Evolutionary conservation across 164 flowering plant genomes (phyloP).

Genomic region (Malania oleifera): DNA sequence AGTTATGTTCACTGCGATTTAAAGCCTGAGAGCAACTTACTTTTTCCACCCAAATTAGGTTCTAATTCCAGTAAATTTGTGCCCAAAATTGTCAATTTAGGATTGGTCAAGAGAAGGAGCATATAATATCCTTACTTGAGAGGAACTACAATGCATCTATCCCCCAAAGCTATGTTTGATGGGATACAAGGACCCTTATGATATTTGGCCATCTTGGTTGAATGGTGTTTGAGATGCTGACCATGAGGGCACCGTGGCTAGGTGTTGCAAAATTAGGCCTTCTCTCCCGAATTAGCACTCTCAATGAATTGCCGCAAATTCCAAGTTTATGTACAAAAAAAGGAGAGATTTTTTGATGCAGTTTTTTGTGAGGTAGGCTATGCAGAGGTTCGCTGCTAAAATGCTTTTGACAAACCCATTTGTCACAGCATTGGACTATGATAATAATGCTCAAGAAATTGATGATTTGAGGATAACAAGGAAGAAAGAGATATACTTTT

Average conservation of each 20-base stretch:
- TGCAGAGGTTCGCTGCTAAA: slow-evolving; percentile 15
- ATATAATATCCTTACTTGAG: too few species aligned
- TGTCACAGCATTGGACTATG: slow-evolving; percentile 8
- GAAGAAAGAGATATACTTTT: too few species aligned
- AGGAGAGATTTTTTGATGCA: slow-evolving; percentile 18
- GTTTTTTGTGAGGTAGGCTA: slow-evolving; percentile 18
- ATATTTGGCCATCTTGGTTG: slow-evolving; percentile 29
- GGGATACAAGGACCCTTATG: slow-evolving; percentile 15
- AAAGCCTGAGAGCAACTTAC: too few species aligned
- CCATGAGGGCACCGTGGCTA: slow-evolving; percentile 18
- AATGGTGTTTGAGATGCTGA: slow-evolving; percentile 25
- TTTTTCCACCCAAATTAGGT: too few species aligned
- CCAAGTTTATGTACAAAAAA: slow-evolving; percentile 11
- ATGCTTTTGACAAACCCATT: slow-evolving; percentile 25
- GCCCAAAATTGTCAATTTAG: too few species aligned
- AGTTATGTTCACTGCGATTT: too few species aligned
- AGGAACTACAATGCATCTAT: slow-evolving; percentile 23
- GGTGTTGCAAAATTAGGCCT: neutral
- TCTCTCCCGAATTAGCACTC: slow-evolving; percentile 7
- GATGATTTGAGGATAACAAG: too few species aligned
- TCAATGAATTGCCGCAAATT: slow-evolving; percentile 12
- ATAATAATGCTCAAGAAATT: too few species aligned
- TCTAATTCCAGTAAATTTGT: too few species aligned
- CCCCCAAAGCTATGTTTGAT: slow-evolving; percentile 17
- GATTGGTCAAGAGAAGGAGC: too few species aligned